Base-by-base conservation (phyloP, 2,329 filamentous ascomycete genomes). In the Cryphonectria japonica region DNA sequence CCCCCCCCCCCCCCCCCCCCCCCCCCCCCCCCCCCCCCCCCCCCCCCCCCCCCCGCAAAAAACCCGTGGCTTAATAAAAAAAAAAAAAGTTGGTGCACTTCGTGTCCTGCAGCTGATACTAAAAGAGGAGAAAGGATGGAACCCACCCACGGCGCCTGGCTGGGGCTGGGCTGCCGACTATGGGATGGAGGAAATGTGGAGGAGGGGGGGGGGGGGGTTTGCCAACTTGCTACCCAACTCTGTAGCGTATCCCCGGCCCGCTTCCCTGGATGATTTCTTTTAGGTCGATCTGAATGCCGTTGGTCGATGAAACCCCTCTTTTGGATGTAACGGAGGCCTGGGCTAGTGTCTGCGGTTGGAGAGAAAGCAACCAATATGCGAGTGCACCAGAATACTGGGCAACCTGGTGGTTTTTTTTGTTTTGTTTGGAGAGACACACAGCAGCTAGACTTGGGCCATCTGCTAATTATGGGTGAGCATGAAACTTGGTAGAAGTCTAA, bases 211-310 rank as follows among this genome's bases (percentile, higher is more conserved):
- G 26, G 26, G 26, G 26, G 26, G 26, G 26, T 26, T 26, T 26
- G 26, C 11, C 26, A n/a, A 46, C n/a, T 46, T 70, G 22, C n/a
- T 67, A 41, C 22, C 65, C 65, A 59, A 46, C 14, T 50, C 62
- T 22, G 43, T 41, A n/a, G n/a, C 52, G 16, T 34, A 52, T 26
- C 41, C 6, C 63, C 70, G 63, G 67, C 34, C 70, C 70, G 70
- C 26, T 54, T n/a, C 50, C 46, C 60, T 66, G 61, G 37, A 43
- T n/a, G n/a, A n/a, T 22, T 14, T 16, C 52, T 13, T 16, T 8
- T 26, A 26, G 26, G 26, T 29, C 46, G 34, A 64, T 9, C 26
- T 26, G 13, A 19, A 14, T 1, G 41, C 11, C 8, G 63, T 71
- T 64, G 60, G 67, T 43, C 50, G 63, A 39, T 19, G 16, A 8